Evolutionary conservation across 2,329 filamentous ascomycete genomes (phyloP).

Genomic region (Neopestalotiopsis sp.): DNA sequence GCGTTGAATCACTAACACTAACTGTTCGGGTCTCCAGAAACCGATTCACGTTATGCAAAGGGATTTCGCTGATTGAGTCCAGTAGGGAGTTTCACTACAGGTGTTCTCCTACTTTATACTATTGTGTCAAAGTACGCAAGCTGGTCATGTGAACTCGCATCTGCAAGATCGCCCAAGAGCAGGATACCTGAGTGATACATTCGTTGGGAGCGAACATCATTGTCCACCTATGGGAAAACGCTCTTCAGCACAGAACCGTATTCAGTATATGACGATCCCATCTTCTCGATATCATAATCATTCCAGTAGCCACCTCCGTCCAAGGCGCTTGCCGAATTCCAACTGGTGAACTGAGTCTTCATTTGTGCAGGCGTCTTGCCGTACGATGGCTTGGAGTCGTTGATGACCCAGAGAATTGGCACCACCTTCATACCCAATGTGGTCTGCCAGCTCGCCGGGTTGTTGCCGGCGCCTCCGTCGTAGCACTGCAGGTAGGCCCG

Average conservation of each 20-base stretch:
- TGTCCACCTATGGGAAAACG: constrained; percentile 22
- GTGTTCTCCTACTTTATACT: too few relatives aligned
- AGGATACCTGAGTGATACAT: too few relatives aligned
- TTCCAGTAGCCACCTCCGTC: constrained; percentile 51
- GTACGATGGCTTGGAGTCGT: constrained; percentile 49
- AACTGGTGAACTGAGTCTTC: constrained; percentile 37
- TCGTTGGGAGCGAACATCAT: too few relatives aligned
- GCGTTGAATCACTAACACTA: too few relatives aligned
- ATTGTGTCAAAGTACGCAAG: too few relatives aligned
- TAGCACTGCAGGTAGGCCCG: constrained; percentile 50
- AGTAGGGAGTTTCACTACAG: too few relatives aligned
- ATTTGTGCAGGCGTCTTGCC: constrained; percentile 44
- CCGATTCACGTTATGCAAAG: too few relatives aligned
- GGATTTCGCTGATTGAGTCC: too few relatives aligned
- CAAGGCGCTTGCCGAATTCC: constrained; percentile 36
- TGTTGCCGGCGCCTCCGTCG: constrained; percentile 47
- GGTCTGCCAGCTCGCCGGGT: constrained; percentile 43
- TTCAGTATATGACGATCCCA: constrained; percentile 41
- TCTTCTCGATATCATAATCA: constrained; percentile 52
- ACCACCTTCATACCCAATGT: constrained; percentile 45
- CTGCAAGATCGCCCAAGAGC: too few relatives aligned
- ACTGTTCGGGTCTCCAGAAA: too few relatives aligned
- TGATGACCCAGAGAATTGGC: constrained; percentile 49
- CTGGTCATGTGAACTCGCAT: too few relatives aligned
- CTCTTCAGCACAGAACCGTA: constrained; percentile 34